Conservation (phyloP, 2,329 filamentous ascomycete genomes). For the Bisporella sp. region DNA sequence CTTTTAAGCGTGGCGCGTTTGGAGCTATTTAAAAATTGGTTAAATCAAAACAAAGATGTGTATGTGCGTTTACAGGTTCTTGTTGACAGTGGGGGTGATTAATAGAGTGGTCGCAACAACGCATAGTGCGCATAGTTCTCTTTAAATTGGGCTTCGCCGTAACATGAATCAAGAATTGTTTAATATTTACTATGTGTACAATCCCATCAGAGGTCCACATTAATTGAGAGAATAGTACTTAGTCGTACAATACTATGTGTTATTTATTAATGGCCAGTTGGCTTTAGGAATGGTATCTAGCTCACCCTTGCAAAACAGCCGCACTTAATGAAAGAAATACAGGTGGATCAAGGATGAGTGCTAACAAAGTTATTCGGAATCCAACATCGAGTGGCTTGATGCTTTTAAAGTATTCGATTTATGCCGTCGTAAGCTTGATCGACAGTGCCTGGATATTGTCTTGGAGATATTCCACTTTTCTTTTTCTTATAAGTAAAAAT, state of each 20-base stretch:
- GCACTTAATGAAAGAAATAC: background rate
- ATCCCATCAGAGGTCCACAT: too few relatives aligned
- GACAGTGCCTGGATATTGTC: conserved; percentile 46
- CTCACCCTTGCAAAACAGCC: background rate
- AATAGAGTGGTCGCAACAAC: too few relatives aligned
- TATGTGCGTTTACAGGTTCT: too few relatives aligned
- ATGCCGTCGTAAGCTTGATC: conserved; percentile 40
- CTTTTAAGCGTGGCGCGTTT: too few relatives aligned
- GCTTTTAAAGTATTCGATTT: conserved; percentile 46
- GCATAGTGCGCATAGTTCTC: too few relatives aligned
- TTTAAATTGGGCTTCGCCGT: too few relatives aligned
- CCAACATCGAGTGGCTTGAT: conserved; percentile 29
- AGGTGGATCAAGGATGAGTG: background rate
- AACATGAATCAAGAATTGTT: too few relatives aligned
- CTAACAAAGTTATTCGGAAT: conserved; percentile 1
- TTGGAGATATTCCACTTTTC: conserved; percentile 49
- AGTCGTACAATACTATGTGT: background rate
- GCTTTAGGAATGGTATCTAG: background rate
- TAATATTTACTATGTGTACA: too few relatives aligned
- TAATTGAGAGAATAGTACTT: too few relatives aligned
- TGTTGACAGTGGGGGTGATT: too few relatives aligned
- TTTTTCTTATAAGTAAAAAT: conserved; percentile 49
- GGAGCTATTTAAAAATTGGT: too few relatives aligned
- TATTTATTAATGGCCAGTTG: background rate
- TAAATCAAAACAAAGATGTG: too few relatives aligned